Base-by-base conservation (phyloP, 345 rosid species). In the Carallia brachiata region DNA sequence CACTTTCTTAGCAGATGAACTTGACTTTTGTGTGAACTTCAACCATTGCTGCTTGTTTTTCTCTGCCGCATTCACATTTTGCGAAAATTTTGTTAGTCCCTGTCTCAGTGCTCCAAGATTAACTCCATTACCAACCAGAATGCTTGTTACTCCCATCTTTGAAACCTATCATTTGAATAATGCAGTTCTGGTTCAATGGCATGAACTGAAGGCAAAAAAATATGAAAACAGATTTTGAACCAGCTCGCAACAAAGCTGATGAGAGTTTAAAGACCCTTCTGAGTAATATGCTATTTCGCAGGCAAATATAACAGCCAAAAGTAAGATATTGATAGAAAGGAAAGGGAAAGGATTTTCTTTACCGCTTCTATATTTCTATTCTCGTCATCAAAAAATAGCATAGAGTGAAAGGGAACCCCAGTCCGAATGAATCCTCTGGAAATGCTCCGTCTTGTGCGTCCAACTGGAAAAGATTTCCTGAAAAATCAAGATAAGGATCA, bases 71-170 rank as follows among this genome's bases (percentile, higher is more conserved):
- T 52, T 78, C 30, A 52, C 72, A 47, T 89, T 93, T 65, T 86
- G 82, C 27, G 91, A 36, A 67, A 91, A 89, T 67, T 83, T 81
- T 36, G 80, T 77, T 19, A 93, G 88, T 69, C 98, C 98, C 66
- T 88, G 84, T 68, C 92, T 82, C 61, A 93, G 69, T 59, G 90
- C 91, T 63, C 91, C 96, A 39, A 93, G 92, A 34, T 80, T 87
- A 40, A 91, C 87, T 19, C 96, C 98, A 44, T 91, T 67, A 3
- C 74, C 81, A 5, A 73, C 76, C 50, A 66, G 61, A 61, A 66
- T 73, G 66, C 76, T 73, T 3, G 76, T 80, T 8, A 82, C 83
- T 31, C 81, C 88, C 88, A 82, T 82, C 65, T 63, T 73, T 28
- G 84, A 85, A 32, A 82, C 88, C 88, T 82, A 62, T 15, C 30